Evolutionary conservation across 192 early-diverging fungal genomes (phyloP), one percentile per base, ranked within the genome.

Genomic region (Coemansia asiatica): DNA sequence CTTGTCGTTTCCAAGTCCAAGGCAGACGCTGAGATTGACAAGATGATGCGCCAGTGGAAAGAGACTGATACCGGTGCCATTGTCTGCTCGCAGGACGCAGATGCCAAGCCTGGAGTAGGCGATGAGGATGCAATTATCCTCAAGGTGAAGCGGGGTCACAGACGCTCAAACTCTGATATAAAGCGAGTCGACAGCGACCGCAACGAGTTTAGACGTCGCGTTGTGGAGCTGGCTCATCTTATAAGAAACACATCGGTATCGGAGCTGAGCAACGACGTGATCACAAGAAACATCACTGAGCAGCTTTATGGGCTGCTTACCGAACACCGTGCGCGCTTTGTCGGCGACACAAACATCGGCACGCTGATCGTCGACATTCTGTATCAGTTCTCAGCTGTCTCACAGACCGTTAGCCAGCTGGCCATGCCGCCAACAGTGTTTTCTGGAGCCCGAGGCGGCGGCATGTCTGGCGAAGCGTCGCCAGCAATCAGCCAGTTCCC

Each of bases 101-200:
- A 82, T 19, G 31, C 72, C 26, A 70, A 71, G 71, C 66, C 70
- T 1, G 55, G 65, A 10, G 63, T 73, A 18, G 75, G 69, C 35
- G 72, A 74, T 23, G 80, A 82, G 19, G 80, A 82, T 8, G 74
- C 80, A 6, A 82, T 82, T 21, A 82, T 82, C 15, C 68, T 77
- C 58, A 74, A 77, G 68, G 80, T 82, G 62, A 82, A 82, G 62
- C 74, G 80, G 22, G 80, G 80, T 0, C 80, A 82, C 56, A 61
- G 75, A 49, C 67, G 75, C 28, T 78, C 80, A 18, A 68, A 66
- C 6, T 82, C 80, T 0, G 80, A 82, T 25, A 72, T 78, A 22
- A 73, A 75, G 68, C 71, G 71, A 22, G 56, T 61, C 2, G 75
- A 76, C 48, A 68, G 80, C 59, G 74, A 71, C 25, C 56, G 64